Evolutionary conservation across 164 flowering plant genomes (phyloP).

Genomic region (Echeveria elegans): DNA sequence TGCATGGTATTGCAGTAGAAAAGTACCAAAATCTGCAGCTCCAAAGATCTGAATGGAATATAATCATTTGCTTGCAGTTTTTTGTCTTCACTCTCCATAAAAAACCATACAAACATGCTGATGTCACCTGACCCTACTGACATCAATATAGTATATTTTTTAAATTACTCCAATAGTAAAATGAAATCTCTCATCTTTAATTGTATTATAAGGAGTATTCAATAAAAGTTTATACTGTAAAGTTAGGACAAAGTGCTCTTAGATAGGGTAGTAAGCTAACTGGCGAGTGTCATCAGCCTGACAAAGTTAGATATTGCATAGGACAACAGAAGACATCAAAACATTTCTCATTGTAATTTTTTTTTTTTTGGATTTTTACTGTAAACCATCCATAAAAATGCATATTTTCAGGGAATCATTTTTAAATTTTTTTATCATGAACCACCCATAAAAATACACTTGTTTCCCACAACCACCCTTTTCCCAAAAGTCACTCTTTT

Average conservation of each 20-base stretch:
- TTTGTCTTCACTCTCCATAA: background rate
- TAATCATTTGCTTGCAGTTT: slow-evolving; percentile 2
- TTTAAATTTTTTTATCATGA: no score
- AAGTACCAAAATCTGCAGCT: slow-evolving; percentile 2
- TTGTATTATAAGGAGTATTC: no score
- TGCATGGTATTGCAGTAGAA: slow-evolving; percentile 6
- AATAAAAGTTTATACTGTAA: background rate
- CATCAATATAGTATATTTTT: slow-evolving; percentile 3
- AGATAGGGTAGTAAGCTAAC: background rate
- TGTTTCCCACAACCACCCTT: no score
- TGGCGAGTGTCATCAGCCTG: background rate
- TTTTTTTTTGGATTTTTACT: no score
- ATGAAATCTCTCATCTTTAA: background rate
- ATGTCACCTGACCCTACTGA: background rate
- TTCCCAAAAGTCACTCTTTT: no score
- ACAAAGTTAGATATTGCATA: background rate
- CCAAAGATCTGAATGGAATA: slow-evolving; percentile 7
- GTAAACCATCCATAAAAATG: no score
- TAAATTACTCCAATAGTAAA: no score
- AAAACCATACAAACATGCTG: background rate
- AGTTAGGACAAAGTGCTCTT: background rate
- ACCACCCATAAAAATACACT: no score
- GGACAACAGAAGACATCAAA: background rate
- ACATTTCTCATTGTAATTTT: no score
- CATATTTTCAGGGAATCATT: no score